Evolutionary conservation across 2,329 filamentous ascomycete genomes (phyloP), one percentile per base, ranked within the genome.

Genomic region (Exophiala aquamarina): DNA sequence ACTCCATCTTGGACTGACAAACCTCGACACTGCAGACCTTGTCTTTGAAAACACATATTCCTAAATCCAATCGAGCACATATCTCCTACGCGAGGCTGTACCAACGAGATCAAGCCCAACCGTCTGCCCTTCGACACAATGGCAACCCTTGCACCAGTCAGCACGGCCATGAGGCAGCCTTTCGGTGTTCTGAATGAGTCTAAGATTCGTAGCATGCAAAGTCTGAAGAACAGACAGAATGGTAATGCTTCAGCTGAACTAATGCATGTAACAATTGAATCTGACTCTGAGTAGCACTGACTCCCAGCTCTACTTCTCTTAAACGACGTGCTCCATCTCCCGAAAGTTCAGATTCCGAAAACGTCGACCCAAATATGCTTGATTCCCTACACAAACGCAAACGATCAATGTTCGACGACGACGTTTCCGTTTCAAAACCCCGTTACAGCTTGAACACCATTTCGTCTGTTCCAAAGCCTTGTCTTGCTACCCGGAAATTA

Each of bases 341-440:
- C 21, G 64, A 69, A 47, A 45, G 48, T 9, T 71, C 76, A 42
- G 78, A 83, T 60, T 63, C 72, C 40, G 81, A 84, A 64, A 84
- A 84, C 58, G 68, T 81, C 48, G 79, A 82, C 50, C 81, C 81
- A 6, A 63, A 64, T 26, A 62, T 70, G 46, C 68, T 74, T 60
- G 72, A 69, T 53, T 75, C 74, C 26, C 71, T 78, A 4, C 68
- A 69, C 36, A 74, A 74, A 57, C 67, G 69, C 32, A 71, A 70
- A 58, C 66, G 69, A 45, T 51, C 56, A 26, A 54, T 42, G 29
- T 54, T 56, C 48, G 66, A 69, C 39, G 60, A 60, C 29, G 57
- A 59, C 28, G 57, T 58, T 36, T 56, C 55, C 3, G 49, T 61
- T 3, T 58, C 59, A 55, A 81, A 82, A 66, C 74, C 77, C 44